Evolutionary conservation across 2,329 filamentous ascomycete genomes (phyloP), one percentile per base, ranked within the genome.

Genomic region (Capronia epimyces): DNA sequence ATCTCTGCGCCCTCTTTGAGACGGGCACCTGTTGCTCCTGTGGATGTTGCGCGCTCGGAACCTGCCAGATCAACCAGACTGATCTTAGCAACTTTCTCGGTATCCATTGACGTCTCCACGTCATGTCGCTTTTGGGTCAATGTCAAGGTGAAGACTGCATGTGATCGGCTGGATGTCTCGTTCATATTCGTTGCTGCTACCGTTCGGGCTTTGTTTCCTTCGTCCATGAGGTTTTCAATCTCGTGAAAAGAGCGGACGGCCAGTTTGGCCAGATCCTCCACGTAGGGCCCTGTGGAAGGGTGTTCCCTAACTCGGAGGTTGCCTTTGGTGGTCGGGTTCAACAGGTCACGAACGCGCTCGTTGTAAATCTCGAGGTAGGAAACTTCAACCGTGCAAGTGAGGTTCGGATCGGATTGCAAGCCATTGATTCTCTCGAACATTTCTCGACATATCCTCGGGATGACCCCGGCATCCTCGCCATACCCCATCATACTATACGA

Each of bases 401-500:
- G 75, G 62, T 85, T 84, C 62, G 83, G 83, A 69, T 95, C 89
- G 60, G 86, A 79, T 56, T 80, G 75, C 63, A 91, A 75, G 43
- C 73, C 72, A 21, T 74, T 74, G 65, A 98, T 98, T 58, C 91
- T 80, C 65, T 85, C 81, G 68, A 98, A 98, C 89, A 98, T 97
- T 64, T 95, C 86, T 73, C 93, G 87, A 69, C 93, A 98, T 72
- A 98, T 98, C 64, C 83, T 87, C 40, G 94, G 93, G 56, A 97
- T 97, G 58, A 98, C 93, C 68, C 93, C 93, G 51, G 89, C 81
- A 65, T 98, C 91, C 64, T 91, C 86, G 47, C 93, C 93, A 71
- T 97, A 98, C 43, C 93, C 93, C 93, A 98, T 98, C 91, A 98
- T 98, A 25, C 90, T 96, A 70, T 98, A 98, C 13, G 89, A 96